phyloP scores from a whole-genome alignment of 2,329 filamentous ascomycete species.

The Ambrosiella beaveri region DNA sequence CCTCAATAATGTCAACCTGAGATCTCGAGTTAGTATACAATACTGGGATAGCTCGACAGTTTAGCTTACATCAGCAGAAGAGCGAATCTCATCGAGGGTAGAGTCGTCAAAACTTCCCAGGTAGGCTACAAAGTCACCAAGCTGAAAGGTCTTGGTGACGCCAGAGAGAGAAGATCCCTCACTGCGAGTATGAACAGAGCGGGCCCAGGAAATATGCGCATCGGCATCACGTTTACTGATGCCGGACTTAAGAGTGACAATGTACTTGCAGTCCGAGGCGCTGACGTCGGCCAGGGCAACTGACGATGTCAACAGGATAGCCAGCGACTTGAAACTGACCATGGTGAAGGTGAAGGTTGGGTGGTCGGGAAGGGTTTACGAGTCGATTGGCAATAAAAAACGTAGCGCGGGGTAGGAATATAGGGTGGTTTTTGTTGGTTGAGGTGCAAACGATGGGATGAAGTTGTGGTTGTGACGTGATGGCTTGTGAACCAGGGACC shows the following conservation, averaged over 20 bases:
- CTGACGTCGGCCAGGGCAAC: slow-evolving; percentile 15
- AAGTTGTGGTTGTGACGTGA: not conserved
- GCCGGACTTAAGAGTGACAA: slow-evolving; percentile 27
- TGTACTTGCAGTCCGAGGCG: slow-evolving; percentile 23
- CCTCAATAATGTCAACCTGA: slow-evolving; percentile 8
- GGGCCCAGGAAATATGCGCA: slow-evolving; percentile 21
- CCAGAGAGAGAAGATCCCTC: slow-evolving; percentile 20
- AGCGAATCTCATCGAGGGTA: slow-evolving; percentile 24
- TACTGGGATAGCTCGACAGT: not conserved
- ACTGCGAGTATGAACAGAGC: slow-evolving; percentile 19
- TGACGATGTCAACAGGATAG: slow-evolving; percentile 12
- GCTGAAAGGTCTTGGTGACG: slow-evolving; percentile 20
- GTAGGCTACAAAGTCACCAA: slow-evolving; percentile 24
- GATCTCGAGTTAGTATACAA: not conserved
- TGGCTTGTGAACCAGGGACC: not conserved
- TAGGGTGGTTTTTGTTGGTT: not conserved
- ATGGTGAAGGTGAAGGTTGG: slow-evolving; percentile 6
- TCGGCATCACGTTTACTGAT: slow-evolving; percentile 19
- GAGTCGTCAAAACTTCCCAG: slow-evolving; percentile 25
- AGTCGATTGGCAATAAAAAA: too few species aligned
- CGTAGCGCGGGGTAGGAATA: not conserved
- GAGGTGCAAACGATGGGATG: not conserved
- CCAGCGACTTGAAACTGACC: slow-evolving; percentile 15
- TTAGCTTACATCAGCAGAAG: slow-evolving; percentile 22
- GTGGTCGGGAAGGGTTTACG: not conserved